Percentiles rank a stretch among this genome's conserved stretches.
Evolutionary conservation across 768 basidiomycete genomes (phyloP).

Genomic region (Jaapia argillacea): DNA sequence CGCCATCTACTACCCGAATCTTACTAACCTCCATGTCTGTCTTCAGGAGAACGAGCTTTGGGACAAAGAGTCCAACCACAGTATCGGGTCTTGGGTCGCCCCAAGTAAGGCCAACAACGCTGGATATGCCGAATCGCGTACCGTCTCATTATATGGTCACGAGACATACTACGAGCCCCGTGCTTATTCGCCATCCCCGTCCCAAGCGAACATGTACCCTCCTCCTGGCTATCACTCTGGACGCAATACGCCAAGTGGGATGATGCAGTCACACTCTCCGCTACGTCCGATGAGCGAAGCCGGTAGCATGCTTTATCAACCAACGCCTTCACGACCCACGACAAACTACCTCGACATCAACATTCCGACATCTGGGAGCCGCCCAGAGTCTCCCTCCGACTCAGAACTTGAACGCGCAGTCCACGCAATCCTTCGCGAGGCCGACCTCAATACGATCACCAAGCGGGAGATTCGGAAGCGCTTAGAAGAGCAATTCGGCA

Average conservation of each 20-base stretch:
- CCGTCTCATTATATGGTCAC: slow-evolving; percentile 77
- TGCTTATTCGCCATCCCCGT: slow-evolving; percentile 64
- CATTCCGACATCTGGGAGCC: slow-evolving; percentile 42
- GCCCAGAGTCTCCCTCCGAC: slow-evolving; percentile 52
- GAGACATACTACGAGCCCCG: slow-evolving; percentile 74
- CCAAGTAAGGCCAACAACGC: slow-evolving; percentile 62
- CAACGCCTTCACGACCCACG: slow-evolving; percentile 56
- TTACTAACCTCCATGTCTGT: not conserved
- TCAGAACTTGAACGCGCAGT: slow-evolving; percentile 68
- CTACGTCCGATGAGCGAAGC: slow-evolving; percentile 18
- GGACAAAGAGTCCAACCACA: slow-evolving; percentile 96
- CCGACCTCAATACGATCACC: slow-evolving; percentile 85
- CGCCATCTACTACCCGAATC: not conserved
- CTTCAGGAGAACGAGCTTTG: slow-evolving; percentile 86
- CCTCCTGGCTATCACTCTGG: slow-evolving; percentile 73
- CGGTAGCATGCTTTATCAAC: slow-evolving; percentile 37
- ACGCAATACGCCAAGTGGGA: slow-evolving; percentile 53
- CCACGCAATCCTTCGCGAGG: slow-evolving; percentile 58
- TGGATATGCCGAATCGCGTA: slow-evolving; percentile 68
- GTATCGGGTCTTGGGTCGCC: slow-evolving; percentile 88
- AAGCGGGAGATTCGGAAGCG: slow-evolving; percentile 84
- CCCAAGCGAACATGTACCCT: slow-evolving; percentile 43
- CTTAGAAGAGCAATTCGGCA: slow-evolving; percentile 74
- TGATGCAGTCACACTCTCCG: slow-evolving; percentile 17
- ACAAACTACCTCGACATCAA: slow-evolving; percentile 74